These are phyloP conservation scores for Ophiosphaerella korrae DNA, from an alignment of 2,329 filamentous ascomycete species.

Conservation along the genomic window DNA sequence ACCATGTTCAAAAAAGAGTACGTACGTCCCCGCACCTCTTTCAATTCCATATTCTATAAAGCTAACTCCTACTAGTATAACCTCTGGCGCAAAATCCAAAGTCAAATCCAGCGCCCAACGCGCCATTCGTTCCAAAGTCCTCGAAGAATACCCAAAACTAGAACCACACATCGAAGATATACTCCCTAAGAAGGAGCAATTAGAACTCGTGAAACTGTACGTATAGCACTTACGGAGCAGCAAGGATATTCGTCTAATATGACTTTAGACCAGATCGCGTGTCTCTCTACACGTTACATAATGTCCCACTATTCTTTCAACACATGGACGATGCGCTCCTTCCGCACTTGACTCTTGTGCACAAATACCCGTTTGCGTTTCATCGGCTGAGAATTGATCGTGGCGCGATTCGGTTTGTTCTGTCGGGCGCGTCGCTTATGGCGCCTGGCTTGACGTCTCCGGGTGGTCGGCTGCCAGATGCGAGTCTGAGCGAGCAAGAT, in stretches of 20 bases:
- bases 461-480: slow-evolving; percentile 77
- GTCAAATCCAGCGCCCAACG: slow-evolving; percentile 97
- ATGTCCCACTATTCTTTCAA: slow-evolving; percentile 88
- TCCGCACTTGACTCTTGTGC: slow-evolving; percentile 86
- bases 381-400: slow-evolving; percentile 88
- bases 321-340: slow-evolving; percentile 76
- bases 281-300: slow-evolving; percentile 82
- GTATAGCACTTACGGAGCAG: slow-evolving; percentile 8
- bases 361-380: slow-evolving; percentile 86
- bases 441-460: slow-evolving; percentile 86
- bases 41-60: not conserved
- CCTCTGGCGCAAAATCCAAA: slow-evolving; percentile 83
- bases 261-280: slow-evolving; percentile 74
- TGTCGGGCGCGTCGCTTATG: slow-evolving; percentile 94
- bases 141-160: slow-evolving; percentile 84
- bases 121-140: slow-evolving; percentile 78
- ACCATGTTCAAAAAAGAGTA: slow-evolving; percentile 48
- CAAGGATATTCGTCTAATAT: slow-evolving; percentile 8
- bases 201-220: slow-evolving; percentile 86
- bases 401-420: slow-evolving; percentile 94
- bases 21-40: not conserved
- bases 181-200: slow-evolving; percentile 89
- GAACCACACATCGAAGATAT: slow-evolving; percentile 90
- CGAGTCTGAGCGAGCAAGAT: slow-evolving; percentile 41
- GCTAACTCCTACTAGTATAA: slow-evolving; percentile 60